A percentile compares a stretch with the other conserved stretches of the same genome.
Conservation (phyloP, 2,329 filamentous ascomycete species). For the Pyrenochaeta sp. region DNA sequence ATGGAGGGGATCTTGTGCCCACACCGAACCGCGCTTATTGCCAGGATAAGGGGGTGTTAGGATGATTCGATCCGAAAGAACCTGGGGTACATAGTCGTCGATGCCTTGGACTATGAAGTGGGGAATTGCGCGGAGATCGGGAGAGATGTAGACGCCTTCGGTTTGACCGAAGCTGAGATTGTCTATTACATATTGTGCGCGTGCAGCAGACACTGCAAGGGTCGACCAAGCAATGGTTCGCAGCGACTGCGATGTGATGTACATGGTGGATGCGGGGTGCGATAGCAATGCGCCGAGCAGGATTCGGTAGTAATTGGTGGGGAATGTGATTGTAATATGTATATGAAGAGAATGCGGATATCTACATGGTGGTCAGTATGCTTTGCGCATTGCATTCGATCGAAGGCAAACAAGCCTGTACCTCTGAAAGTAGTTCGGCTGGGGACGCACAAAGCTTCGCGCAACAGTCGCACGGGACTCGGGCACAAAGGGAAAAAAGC, state of each 20-base stretch:
- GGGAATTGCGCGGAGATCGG: constrained; percentile 62
- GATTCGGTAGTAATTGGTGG: constrained; percentile 22
- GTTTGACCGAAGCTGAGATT: constrained; percentile 80
- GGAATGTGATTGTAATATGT: constrained; percentile 14
- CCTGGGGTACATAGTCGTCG: constrained; percentile 63
- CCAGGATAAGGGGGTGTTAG: constrained; percentile 89
- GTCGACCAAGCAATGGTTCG: constrained; percentile 51
- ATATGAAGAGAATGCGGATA: not conserved
- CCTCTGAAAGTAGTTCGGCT: constrained; percentile 22
- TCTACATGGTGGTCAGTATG: not conserved
- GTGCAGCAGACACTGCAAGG: constrained; percentile 58
- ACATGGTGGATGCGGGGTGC: constrained; percentile 36
- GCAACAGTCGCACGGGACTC: constrained; percentile 20
- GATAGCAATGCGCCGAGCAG: constrained; percentile 6
- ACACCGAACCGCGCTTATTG: constrained; percentile 82
- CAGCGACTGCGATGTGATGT: constrained; percentile 47
- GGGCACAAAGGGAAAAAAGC: constrained; percentile 11
- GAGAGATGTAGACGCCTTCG: constrained; percentile 69
- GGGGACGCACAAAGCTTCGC: constrained; percentile 26
- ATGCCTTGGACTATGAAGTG: constrained; percentile 62
- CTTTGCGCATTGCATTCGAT: not conserved
- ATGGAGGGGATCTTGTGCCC: constrained; percentile 70
- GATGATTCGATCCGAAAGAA: constrained; percentile 88
- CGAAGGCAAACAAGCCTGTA: constrained; percentile 16
- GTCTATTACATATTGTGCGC: constrained; percentile 72